Conservation (phyloP, 148 eudicot species). For the Gaultheria prostrata region DNA sequence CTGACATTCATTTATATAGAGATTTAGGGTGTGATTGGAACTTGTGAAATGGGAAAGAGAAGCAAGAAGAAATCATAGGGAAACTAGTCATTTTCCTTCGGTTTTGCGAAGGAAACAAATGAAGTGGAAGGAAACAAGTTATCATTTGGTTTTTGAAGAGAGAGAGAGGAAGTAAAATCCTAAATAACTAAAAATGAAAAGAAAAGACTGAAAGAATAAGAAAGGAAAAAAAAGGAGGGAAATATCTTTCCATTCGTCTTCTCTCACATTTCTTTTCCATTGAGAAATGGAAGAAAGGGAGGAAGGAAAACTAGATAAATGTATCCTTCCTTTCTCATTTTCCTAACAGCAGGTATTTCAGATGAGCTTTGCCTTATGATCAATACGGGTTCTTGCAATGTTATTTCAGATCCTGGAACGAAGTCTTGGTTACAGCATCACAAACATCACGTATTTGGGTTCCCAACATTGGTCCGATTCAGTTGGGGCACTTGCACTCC, state of each 20-base stretch:
- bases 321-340: not conserved
- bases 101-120: not conserved
- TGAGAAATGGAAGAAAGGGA: not conserved
- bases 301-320: not conserved
- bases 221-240: not conserved
- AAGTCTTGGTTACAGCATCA: constrained; percentile 89
- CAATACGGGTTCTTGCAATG: not conserved
- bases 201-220: not conserved
- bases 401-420: constrained; percentile 72
- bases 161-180: not conserved
- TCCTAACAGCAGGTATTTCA: not conserved
- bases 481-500: constrained; percentile 95
- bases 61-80: not conserved
- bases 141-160: not conserved
- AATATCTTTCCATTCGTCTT: not conserved
- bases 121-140: not conserved
- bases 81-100: not conserved
- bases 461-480: constrained; percentile 91
- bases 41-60: not conserved
- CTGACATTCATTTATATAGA: constrained; percentile 8
- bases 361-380: not conserved
- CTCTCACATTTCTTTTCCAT: not conserved
- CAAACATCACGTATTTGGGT: constrained; percentile 82
- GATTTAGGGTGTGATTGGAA: not conserved
- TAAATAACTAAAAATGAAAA: no score